phyloP scores from a whole-genome alignment of 495 filamentous ascomycete genomes.

The Penicillium riverlandense region DNA sequence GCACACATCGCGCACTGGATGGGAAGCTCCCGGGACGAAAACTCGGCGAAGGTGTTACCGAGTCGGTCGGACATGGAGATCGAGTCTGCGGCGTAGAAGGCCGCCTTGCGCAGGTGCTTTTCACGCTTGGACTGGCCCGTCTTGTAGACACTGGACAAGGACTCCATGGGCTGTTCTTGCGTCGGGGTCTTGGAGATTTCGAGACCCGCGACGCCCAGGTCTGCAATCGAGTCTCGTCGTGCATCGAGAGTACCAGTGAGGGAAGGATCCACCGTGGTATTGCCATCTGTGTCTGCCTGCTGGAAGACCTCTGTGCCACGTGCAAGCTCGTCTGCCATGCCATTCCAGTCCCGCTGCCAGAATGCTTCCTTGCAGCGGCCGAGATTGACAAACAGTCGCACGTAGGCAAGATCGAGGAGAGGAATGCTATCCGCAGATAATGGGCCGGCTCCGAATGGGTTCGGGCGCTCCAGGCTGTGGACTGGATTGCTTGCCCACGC shows the following conservation, averaged over 20 bases:
- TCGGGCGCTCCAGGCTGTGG: constrained; percentile 83
- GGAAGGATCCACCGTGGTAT: constrained; percentile 25
- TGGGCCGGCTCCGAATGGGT: constrained; percentile 81
- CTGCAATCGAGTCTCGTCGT: constrained; percentile 32
- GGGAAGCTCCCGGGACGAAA: constrained; percentile 82
- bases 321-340: constrained; percentile 84
- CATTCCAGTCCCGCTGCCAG: constrained; percentile 90
- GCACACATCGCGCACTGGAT: constrained; percentile 88
- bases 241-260: constrained; percentile 18
- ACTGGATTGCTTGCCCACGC: constrained; percentile 85
- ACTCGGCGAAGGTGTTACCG: constrained; percentile 79
- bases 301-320: constrained; percentile 70
- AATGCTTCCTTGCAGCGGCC: constrained; percentile 88
- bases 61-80: constrained; percentile 84
- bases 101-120: constrained; percentile 84
- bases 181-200: constrained; percentile 37
- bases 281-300: constrained; percentile 50
- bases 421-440: constrained; percentile 92
- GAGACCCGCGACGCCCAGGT: constrained; percentile 34
- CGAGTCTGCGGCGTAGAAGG: constrained; percentile 90
- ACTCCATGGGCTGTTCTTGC: constrained; percentile 29
- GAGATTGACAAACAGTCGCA: constrained; percentile 88
- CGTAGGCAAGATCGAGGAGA: constrained; percentile 88
- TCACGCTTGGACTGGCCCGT: constrained; percentile 58
- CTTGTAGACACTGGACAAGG: constrained; percentile 26